These are phyloP conservation scores for Penicillium hordei DNA, from an alignment of 2,329 filamentous ascomycete genomes.

Conservation along the genomic window DNA sequence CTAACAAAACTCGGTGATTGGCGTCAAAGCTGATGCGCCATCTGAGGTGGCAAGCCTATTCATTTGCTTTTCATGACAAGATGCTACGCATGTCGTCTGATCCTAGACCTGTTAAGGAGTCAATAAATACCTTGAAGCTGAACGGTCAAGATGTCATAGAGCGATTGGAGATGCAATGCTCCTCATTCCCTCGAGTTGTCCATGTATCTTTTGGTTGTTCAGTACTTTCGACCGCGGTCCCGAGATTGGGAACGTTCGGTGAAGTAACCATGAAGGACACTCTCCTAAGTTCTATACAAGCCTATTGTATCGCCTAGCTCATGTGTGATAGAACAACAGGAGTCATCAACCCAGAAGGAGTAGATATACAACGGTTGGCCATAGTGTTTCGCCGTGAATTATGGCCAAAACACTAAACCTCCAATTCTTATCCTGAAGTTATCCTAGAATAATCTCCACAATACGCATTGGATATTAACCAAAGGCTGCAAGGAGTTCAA, in stretches of 20 bases:
- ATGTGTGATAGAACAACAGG: not conserved
- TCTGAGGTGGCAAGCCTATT: not conserved
- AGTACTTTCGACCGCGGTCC: not conserved
- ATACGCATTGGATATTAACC: not conserved
- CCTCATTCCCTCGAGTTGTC: not conserved
- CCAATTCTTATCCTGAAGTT: rapidly evolving
- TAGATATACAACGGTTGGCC: not conserved
- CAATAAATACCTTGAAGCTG: not conserved
- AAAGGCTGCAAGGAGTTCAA: not conserved
- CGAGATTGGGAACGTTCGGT: not conserved
- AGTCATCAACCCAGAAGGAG: not conserved
- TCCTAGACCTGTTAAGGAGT: not conserved
- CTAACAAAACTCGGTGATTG: not conserved
- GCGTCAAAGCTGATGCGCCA: slow-evolving; percentile 8
- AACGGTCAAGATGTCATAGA: slow-evolving; percentile 1
- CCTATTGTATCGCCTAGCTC: not conserved
- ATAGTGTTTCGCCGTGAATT: not conserved
- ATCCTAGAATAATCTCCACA: not conserved
- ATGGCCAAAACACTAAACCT: not conserved
- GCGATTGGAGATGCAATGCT: not conserved
- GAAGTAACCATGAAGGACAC: not conserved
- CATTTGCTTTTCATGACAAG: not conserved
- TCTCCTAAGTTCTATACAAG: not conserved
- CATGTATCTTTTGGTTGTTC: too few relatives aligned
- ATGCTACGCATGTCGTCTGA: slow-evolving; percentile 1